A percentile compares a stretch with the other conserved stretches of the same genome.
phyloP scores from a whole-genome alignment of 495 filamentous ascomycete species.

The Penicillium fimorum region DNA sequence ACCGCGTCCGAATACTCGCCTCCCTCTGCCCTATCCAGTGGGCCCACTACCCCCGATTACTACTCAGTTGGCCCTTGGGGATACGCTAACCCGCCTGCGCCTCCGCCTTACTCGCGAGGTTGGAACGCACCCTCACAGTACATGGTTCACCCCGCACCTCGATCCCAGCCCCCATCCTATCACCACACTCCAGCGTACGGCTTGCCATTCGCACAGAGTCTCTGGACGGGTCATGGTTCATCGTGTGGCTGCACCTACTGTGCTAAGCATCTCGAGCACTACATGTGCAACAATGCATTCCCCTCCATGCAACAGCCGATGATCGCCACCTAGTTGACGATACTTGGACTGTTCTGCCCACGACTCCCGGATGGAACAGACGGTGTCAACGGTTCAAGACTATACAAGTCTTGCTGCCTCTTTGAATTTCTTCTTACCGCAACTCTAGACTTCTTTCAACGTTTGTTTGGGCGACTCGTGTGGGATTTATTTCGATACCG shows the following conservation, averaged over 20 bases:
- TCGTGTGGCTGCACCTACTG: conserved; percentile 72
- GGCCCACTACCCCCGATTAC: conserved; percentile 61
- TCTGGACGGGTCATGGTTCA: conserved; percentile 59
- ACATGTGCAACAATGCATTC: conserved; percentile 61
- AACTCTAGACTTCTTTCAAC: conserved; percentile 31
- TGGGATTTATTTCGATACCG: conserved; percentile 39
- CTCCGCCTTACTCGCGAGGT: conserved; percentile 42
- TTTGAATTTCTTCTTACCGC: conserved; percentile 19
- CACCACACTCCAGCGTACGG: conserved; percentile 52
- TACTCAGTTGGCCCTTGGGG: conserved; percentile 56
- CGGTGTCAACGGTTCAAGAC: conserved; percentile 12
- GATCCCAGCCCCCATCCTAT: conserved; percentile 52
- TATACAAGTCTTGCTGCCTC: conserved; percentile 14
- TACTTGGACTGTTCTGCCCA: conserved; percentile 11
- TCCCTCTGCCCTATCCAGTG: conserved; percentile 65
- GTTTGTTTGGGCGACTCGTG: conserved; percentile 30
- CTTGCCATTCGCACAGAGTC: conserved; percentile 54
- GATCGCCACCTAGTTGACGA: conserved; percentile 34
- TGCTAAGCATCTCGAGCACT: conserved; percentile 59
- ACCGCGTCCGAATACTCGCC: conserved; percentile 63
- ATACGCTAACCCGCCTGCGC: conserved; percentile 53
- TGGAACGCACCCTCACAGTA: conserved; percentile 51
- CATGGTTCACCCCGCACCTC: conserved; percentile 40
- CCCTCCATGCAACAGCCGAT: conserved; percentile 61
- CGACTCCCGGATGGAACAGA: conserved; percentile 19